These are phyloP conservation scores for Cladosporium sp. DNA, from an alignment of 2,329 filamentous ascomycete genomes.

Conservation along the genomic window DNA sequence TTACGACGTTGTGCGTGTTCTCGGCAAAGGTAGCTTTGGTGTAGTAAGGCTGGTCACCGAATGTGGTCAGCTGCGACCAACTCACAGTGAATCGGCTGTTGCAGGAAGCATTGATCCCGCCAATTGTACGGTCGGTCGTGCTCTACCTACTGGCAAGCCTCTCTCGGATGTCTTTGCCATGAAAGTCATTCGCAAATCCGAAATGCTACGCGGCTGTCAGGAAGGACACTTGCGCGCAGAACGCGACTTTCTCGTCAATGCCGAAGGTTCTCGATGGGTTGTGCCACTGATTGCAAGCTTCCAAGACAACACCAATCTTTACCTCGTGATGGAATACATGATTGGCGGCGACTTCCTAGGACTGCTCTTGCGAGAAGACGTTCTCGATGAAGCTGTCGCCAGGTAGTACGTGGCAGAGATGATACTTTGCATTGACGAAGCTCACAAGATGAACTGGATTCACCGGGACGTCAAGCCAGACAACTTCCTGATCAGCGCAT, in stretches of 20 bases:
- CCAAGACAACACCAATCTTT: conserved; percentile 80
- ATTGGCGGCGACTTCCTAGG: conserved; percentile 92
- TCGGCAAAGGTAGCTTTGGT: conserved; percentile 94
- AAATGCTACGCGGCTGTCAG: conserved; percentile 88
- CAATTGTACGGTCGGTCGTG: conserved; percentile 14
- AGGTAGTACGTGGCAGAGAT: conserved; percentile 93
- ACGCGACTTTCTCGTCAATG: conserved; percentile 85
- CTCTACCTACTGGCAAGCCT: conserved; percentile 32
- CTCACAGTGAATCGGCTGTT: background rate
- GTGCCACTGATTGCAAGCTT: conserved; percentile 87
- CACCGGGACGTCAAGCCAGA: conserved; percentile 96
- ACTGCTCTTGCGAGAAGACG: conserved; percentile 79
- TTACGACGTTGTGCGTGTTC: conserved; percentile 79
- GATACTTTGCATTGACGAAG: conserved; percentile 91
- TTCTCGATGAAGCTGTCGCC: conserved; percentile 74
- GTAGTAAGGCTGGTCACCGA: conserved; percentile 78
- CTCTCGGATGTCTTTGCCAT: conserved; percentile 78
- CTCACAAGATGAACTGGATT: conserved; percentile 84
- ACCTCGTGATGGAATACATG: conserved; percentile 98
- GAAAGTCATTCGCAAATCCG: conserved; percentile 94
- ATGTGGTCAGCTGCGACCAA: conserved; percentile 30
- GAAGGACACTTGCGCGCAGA: conserved; percentile 91
- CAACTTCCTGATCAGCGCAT: conserved; percentile 88
- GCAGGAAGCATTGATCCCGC: conserved; percentile 8
- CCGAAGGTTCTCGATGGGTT: conserved; percentile 86